Conservation (phyloP, 176 grass and related monocot species). For the Alopecurus myosuroides region DNA sequence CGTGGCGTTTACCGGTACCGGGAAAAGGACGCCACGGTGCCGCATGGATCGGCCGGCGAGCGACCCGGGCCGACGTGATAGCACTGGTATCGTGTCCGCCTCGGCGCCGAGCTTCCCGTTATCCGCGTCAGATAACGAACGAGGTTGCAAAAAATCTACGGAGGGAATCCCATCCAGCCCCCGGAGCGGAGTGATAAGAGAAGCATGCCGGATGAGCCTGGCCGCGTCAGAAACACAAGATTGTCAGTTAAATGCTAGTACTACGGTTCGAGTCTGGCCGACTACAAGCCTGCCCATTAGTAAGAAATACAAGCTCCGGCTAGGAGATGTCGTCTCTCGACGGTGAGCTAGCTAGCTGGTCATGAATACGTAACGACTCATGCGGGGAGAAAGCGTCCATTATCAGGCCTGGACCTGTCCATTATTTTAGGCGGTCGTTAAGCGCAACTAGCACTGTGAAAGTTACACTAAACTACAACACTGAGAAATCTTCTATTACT, state of each 20-base stretch:
- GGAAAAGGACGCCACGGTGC: background rate
- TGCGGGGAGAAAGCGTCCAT: background rate
- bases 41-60: no score
- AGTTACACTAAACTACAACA: background rate
- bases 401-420: background rate
- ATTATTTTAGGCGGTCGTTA: conserved; percentile 16
- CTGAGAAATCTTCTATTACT: background rate
- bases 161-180: no score
- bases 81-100: no score
- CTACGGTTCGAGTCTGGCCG: background rate
- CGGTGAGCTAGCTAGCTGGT: background rate
- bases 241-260: background rate
- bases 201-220: no score
- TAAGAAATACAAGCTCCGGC: no score
- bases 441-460: background rate
- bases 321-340: background rate
- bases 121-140: no score
- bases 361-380: conserved; percentile 13
- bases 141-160: no score
- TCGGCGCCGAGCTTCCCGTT: no score
- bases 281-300: background rate
- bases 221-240: background rate
- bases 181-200: no score
- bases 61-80: no score
- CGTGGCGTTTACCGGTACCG: background rate